Evolutionary conservation across 176 grass and related monocot genomes (phyloP).

Genomic region (Dendrocalamus sinicus): DNA sequence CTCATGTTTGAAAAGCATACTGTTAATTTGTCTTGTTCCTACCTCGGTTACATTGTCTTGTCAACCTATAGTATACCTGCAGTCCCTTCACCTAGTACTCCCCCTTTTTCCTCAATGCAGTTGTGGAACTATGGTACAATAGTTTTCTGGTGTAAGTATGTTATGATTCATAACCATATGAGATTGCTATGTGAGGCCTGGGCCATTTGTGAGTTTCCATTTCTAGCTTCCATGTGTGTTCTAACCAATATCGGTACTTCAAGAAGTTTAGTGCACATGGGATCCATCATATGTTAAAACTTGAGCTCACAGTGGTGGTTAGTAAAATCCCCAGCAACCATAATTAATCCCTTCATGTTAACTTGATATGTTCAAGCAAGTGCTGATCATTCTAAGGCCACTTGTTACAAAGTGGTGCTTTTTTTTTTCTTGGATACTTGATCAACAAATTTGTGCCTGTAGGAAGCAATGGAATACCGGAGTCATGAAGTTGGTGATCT

Average conservation of each 20-base stretch:
- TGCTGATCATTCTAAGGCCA: slow-evolving; percentile 7
- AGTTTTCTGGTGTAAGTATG: neutral
- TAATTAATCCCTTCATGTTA: slow-evolving; percentile 32
- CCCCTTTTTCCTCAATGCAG: too few species aligned
- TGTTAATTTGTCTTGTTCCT: neutral
- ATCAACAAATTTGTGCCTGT: slow-evolving; percentile 6
- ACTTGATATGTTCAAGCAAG: neutral
- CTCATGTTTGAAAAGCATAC: slow-evolving; percentile 13
- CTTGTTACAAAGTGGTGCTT: slow-evolving; percentile 2
- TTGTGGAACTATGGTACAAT: neutral
- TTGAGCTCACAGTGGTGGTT: neutral
- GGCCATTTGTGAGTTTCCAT: neutral
- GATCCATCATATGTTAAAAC: neutral
- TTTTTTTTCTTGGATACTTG: slow-evolving; percentile 17
- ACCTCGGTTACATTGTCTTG: slow-evolving; percentile 1
- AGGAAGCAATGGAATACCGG: slow-evolving; percentile 8
- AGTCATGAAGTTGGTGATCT: slow-evolving; percentile 13
- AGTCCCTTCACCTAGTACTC: neutral
- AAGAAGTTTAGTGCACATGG: neutral
- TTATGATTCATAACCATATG: slow-evolving; percentile 4
- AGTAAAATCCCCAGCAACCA: neutral
- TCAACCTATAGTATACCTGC: slow-evolving; percentile 23
- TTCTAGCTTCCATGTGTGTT: slow-evolving; percentile 17
- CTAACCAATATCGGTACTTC: neutral
- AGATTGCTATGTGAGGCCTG: neutral